Evolutionary conservation across 768 basidiomycete genomes (phyloP).

Genomic region (Strobilomyces echinocephalus): DNA sequence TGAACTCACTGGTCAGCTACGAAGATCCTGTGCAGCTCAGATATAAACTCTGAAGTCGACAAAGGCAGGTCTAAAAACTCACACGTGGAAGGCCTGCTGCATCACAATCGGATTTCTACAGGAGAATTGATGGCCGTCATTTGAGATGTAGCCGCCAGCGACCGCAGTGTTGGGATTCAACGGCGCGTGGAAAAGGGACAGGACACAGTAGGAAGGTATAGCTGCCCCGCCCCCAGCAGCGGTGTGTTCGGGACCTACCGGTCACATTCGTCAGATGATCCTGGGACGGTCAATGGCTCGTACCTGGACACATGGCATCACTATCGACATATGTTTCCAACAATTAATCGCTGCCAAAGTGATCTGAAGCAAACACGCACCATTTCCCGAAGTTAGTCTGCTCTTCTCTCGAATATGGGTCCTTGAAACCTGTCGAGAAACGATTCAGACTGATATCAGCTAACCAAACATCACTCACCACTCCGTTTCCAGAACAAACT

Average conservation of each 20-base stretch:
- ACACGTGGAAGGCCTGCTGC: conserved; percentile 60
- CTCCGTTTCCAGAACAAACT: conserved; percentile 53
- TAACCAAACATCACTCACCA: conserved; percentile 31
- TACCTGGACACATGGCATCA: conserved; percentile 51
- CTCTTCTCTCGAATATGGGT: conserved; percentile 59
- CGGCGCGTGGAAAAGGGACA: conserved; percentile 50
- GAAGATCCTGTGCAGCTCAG: conserved; percentile 39
- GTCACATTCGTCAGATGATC: not conserved
- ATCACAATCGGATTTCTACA: conserved; percentile 51
- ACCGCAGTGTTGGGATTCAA: conserved; percentile 25
- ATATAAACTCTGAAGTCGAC: not conserved
- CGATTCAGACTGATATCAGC: not conserved
- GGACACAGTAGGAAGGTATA: conserved; percentile 49
- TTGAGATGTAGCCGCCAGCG: conserved; percentile 45
- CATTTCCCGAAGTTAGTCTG: conserved; percentile 51
- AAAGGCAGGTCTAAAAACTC: conserved; percentile 17
- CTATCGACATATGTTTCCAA: conserved; percentile 21
- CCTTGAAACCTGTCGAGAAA: conserved; percentile 46
- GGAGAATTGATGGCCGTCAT: conserved; percentile 51
- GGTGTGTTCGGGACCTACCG: conserved; percentile 48
- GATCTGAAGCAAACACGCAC: conserved; percentile 26
- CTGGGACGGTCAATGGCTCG: not conserved
- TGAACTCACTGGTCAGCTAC: conserved; percentile 44
- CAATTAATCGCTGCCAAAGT: not conserved
- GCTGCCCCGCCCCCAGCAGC: conserved; percentile 34